Base-by-base conservation (phyloP, 441 rosid genomes). In the Populus hybrid region DNA sequence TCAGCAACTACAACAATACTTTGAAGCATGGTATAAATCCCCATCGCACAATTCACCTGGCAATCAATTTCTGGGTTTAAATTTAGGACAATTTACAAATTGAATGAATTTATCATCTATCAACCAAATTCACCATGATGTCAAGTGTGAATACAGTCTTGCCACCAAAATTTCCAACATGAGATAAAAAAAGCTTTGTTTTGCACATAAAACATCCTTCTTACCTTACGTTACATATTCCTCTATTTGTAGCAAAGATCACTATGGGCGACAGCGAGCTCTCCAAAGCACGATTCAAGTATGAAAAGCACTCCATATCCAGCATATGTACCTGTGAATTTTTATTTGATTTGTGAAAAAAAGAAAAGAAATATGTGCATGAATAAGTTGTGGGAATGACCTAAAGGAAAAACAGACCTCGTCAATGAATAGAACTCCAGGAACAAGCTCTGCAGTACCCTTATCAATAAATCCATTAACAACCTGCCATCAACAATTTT, bases 271-370 rank as follows among this genome's bases (percentile, higher is more conserved):
- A 89, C 75, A 95, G 80, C 3, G 99, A 91, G 83, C 99, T 95
- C 85, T 94, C 99, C 73, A 95, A 83, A 68, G 99, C 99, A 79
- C 98, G 99, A 87, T 95, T 95, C 79, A 95, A 78, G 87, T 95
- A 95, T 0, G 98, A 94, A 80, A 94, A 94, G 83, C 98, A 95
- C 88, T 95, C 98, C 99, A 95, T 91, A 82, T 95, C 99, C 88
- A 95, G 89, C 99, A 94, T 95, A 79, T 95, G 98, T 34, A 95
- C 99, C 99, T 95, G 87, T 72, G 65, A 65, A 82, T 77, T 69
- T 24, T 24, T 34, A 77, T 50, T 81, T 71, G 59, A 42, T 30
- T 30, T 30, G 32, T 30, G 67, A 72, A 79, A 78, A 73, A 35
- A 30, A 30, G 32, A 30, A 30, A 30, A 30, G 0, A 30, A 9